Conservation (phyloP, 768 basidiomycete genomes). For the Panaeolus cyanescens region DNA sequence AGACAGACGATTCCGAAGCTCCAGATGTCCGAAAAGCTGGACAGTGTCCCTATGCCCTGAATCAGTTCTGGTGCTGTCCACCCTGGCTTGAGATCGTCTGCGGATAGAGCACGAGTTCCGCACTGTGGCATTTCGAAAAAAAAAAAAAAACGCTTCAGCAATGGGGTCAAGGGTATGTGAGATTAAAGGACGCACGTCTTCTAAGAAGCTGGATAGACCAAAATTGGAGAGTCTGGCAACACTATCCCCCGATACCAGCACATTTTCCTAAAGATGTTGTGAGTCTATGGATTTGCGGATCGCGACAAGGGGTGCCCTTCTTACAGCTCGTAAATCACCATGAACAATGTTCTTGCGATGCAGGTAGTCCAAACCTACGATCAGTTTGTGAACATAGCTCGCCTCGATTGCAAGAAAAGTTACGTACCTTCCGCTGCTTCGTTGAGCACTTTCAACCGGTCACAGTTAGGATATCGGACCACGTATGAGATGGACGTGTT, state of each 20-base stretch:
- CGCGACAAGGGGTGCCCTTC: slow-evolving; percentile 8
- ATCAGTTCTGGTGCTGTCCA: slow-evolving; percentile 46
- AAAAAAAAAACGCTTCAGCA: too few species aligned
- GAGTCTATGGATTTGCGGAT: background rate
- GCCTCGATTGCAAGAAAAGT: background rate
- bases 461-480: slow-evolving; percentile 26
- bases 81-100: slow-evolving; percentile 31
- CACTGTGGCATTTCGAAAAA: slow-evolving; percentile 26
- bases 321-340: slow-evolving; percentile 43
- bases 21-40: slow-evolving; percentile 48
- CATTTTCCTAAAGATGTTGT: slow-evolving; percentile 36
- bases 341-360: slow-evolving; percentile 39
- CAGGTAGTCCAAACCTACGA: slow-evolving; percentile 40
- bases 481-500: slow-evolving; percentile 40
- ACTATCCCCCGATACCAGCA: slow-evolving; percentile 41
- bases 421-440: slow-evolving; percentile 39
- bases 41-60: slow-evolving; percentile 25
- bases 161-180: background rate
- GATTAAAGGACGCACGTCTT: slow-evolving; percentile 30
- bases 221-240: slow-evolving; percentile 46
- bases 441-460: slow-evolving; percentile 37
- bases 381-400: background rate
- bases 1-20: slow-evolving; percentile 49
- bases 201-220: slow-evolving; percentile 40
- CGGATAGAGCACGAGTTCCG: slow-evolving; percentile 23